These are phyloP conservation scores for Schizothecium vesticola DNA, from an alignment of 495 filamentous ascomycete genomes.

Conservation along the genomic window DNA sequence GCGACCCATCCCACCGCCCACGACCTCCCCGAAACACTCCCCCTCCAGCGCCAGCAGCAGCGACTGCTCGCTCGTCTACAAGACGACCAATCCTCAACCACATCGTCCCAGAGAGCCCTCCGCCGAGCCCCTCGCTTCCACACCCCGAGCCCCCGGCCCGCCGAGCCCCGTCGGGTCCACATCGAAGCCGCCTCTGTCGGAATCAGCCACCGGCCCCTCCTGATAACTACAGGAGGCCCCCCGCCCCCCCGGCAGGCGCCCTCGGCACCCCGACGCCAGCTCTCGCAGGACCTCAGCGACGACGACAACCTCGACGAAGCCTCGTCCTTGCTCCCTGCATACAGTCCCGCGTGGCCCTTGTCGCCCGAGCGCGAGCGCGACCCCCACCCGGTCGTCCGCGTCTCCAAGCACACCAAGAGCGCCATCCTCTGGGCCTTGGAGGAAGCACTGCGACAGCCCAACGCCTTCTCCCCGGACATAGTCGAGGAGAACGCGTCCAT, in stretches of 20 bases:
- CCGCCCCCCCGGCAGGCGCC: slow-evolving; percentile 21
- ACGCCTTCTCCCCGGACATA: slow-evolving; percentile 76
- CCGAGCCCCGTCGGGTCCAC: slow-evolving; percentile 29
- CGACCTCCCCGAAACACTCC: slow-evolving; percentile 30
- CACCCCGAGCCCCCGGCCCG: slow-evolving; percentile 36
- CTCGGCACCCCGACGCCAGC: slow-evolving; percentile 30
- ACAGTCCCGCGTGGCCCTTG: slow-evolving; percentile 19
- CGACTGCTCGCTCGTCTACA: slow-evolving; percentile 29
- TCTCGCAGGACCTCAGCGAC: slow-evolving; percentile 41
- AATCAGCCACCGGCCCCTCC: slow-evolving; percentile 29
- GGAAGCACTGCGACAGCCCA: slow-evolving; percentile 78
- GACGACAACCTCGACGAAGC: slow-evolving; percentile 25
- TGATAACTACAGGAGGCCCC: slow-evolving; percentile 26
- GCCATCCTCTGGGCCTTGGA: slow-evolving; percentile 90
- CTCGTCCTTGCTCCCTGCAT: slow-evolving; percentile 26
- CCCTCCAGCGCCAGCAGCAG: slow-evolving; percentile 46
- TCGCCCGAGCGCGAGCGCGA: slow-evolving; percentile 24
- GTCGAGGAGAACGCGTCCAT: slow-evolving; percentile 91
- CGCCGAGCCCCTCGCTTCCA: slow-evolving; percentile 46
- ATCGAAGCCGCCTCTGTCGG: slow-evolving; percentile 33
- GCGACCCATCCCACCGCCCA: slow-evolving; percentile 35
- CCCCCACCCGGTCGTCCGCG: slow-evolving; percentile 34
- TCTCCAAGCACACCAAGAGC: slow-evolving; percentile 44
- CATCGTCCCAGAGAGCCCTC: slow-evolving; percentile 38
- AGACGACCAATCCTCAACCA: slow-evolving; percentile 32